Conservation (phyloP, 1,139 yeast species). For the Meyerozyma guilliermondii region DNA sequence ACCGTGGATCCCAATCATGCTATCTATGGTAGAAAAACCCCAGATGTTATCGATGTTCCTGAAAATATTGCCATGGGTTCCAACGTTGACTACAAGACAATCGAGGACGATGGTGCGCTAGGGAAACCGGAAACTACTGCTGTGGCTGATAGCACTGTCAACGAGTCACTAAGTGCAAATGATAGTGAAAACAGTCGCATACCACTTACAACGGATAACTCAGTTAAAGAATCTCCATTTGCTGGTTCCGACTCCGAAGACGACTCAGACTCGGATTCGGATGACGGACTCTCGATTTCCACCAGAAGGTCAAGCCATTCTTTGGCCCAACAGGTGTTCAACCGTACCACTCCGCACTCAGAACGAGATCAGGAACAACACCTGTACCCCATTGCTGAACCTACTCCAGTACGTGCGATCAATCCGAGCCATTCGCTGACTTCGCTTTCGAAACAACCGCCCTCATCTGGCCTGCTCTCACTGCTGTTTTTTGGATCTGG, state of each 20-base stretch:
- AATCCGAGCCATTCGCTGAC: constrained; percentile 34
- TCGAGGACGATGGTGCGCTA: constrained; percentile 19
- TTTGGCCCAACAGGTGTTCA: constrained; percentile 43
- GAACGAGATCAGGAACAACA: constrained; percentile 19
- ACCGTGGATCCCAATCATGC: constrained; percentile 51
- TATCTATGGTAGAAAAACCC: constrained; percentile 26
- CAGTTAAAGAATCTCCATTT: neutral
- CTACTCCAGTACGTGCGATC: constrained; percentile 24
- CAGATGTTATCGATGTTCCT: constrained; percentile 43
- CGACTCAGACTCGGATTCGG: constrained; percentile 11
- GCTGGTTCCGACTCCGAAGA: constrained; percentile 1
- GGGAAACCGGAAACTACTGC: neutral
- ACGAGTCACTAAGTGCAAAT: neutral
- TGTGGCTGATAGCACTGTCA: neutral
- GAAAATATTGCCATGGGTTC: constrained; percentile 41
- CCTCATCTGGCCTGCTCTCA: constrained; percentile 35
- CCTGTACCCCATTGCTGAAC: constrained; percentile 12
- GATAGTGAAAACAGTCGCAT: neutral
- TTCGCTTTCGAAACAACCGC: constrained; percentile 37
- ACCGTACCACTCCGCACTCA: constrained; percentile 11
- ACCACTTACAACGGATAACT: neutral
- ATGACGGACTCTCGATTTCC: constrained; percentile 37
- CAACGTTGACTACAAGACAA: constrained; percentile 33
- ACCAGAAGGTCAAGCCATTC: constrained; percentile 41
- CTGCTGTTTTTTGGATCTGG: constrained; percentile 27